Conservation (phyloP, 1,284 basidiomycete genomes). For the Blastosporella zonata region DNA sequence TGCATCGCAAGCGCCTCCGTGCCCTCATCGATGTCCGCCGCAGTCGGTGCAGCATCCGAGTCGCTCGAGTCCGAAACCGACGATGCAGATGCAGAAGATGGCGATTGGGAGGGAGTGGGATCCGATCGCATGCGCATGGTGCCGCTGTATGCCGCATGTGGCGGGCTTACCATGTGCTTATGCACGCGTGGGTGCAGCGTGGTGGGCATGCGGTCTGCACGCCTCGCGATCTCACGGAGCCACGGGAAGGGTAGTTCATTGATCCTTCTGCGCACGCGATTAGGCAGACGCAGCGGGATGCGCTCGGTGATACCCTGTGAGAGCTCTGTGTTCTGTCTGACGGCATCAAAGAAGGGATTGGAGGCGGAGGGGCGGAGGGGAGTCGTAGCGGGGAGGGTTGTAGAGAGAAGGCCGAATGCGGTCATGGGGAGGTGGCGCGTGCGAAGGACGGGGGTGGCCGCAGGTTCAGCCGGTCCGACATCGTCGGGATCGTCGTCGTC, state of each 20-base stretch:
- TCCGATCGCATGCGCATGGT: too few species aligned
- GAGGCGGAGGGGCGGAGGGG: constrained; percentile 38
- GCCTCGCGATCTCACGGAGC: constrained; percentile 70
- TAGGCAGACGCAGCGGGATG: constrained; percentile 73
- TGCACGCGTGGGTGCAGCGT: constrained; percentile 18
- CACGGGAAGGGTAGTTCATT: constrained; percentile 80
- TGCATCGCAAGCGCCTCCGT: constrained; percentile 84
- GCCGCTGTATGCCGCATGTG: too few species aligned
- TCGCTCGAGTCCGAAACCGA: constrained; percentile 29
- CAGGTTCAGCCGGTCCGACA: background rate
- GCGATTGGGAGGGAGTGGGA: constrained; percentile 12
- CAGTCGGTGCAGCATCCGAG: constrained; percentile 30
- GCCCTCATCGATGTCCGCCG: constrained; percentile 55
- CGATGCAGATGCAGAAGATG: constrained; percentile 25
- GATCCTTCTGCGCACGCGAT: constrained; percentile 58
- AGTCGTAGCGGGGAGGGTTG: constrained; percentile 27
- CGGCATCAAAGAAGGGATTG: constrained; percentile 93
- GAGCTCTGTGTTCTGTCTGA: constrained; percentile 93
- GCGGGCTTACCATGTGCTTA: constrained; percentile 12
- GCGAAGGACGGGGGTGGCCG: constrained; percentile 39
- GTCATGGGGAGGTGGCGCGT: constrained; percentile 60
- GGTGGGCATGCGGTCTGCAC: constrained; percentile 33
- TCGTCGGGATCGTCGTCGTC: constrained; percentile 42
- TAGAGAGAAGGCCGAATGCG: constrained; percentile 62
- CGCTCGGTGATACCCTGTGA: constrained; percentile 81